These are phyloP conservation scores for Russula lepida DNA, from an alignment of 768 basidiomycete genomes.

Conservation along the genomic window DNA sequence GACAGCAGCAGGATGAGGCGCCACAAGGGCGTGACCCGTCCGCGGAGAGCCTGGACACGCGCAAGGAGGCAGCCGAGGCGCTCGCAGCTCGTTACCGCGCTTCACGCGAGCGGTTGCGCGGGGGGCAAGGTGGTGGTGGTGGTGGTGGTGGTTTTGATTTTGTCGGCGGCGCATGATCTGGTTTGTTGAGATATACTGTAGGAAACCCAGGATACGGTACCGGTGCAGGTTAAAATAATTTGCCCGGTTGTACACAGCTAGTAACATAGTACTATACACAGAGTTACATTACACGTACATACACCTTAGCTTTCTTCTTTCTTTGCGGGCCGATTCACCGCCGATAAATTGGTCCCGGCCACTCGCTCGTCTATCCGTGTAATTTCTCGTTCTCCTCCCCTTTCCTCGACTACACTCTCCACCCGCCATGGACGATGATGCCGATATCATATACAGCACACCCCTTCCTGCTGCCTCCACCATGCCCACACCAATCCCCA, in stretches of 20 bases:
- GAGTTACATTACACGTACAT: no score
- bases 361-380: not conserved
- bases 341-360: not conserved
- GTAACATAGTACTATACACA: no score
- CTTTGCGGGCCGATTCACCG: not conserved
- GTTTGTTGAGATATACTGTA: no score
- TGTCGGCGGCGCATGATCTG: not conserved
- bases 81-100: constrained; percentile 18
- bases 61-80: constrained; percentile 17
- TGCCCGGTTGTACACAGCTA: not conserved
- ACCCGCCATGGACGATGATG: constrained; percentile 16
- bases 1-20: not conserved
- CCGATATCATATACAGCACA: constrained; percentile 18
- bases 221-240: no score
- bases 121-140: not conserved
- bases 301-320: no score
- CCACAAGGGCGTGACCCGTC: constrained; percentile 9
- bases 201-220: not conserved
- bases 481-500: not conserved
- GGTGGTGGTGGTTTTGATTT: not conserved
- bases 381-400: not conserved
- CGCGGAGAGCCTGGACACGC: constrained; percentile 18
- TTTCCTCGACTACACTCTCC: not conserved
- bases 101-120: constrained; percentile 10
- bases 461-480: constrained; percentile 11